phyloP scores from a whole-genome alignment of 2,329 filamentous ascomycete species.

The Bipolaris cookei region DNA sequence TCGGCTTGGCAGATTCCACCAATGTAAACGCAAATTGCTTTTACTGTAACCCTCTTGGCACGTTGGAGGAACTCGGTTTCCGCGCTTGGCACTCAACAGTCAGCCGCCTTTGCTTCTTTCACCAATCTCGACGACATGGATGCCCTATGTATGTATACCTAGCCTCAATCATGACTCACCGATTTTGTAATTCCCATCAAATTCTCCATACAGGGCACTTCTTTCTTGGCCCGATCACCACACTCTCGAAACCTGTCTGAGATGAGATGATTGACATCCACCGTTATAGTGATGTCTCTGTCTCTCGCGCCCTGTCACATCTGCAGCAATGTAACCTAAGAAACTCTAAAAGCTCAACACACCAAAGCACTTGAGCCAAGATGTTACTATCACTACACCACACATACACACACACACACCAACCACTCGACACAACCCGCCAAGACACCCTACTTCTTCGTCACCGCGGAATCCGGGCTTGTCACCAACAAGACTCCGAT shows the following conservation, averaged over 20 bases:
- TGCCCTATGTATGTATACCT: neutral
- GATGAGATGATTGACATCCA: neutral
- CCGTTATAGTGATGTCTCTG: neutral
- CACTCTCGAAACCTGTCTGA: neutral
- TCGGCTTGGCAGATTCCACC: conserved; percentile 22
- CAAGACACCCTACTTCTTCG: conserved; percentile 7
- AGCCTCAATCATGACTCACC: neutral
- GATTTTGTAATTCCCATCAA: neutral
- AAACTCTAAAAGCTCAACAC: neutral
- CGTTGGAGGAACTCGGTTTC: conserved; percentile 26
- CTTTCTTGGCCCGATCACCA: too few relatives aligned
- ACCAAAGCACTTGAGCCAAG: neutral
- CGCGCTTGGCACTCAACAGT: conserved; percentile 30
- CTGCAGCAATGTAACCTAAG: neutral
- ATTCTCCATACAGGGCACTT: neutral
- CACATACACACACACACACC: neutral
- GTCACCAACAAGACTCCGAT: conserved; percentile 20
- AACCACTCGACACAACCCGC: neutral
- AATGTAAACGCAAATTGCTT: conserved; percentile 6
- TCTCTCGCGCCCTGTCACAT: neutral
- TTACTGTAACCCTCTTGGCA: conserved; percentile 24
- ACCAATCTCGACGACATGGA: conserved; percentile 14
- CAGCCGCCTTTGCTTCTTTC: conserved; percentile 3
- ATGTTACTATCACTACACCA: neutral
- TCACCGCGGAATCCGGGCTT: conserved; percentile 18